These are phyloP conservation scores for Endocalyx cinctus DNA, from an alignment of 2,329 filamentous ascomycete genomes.

Conservation along the genomic window DNA sequence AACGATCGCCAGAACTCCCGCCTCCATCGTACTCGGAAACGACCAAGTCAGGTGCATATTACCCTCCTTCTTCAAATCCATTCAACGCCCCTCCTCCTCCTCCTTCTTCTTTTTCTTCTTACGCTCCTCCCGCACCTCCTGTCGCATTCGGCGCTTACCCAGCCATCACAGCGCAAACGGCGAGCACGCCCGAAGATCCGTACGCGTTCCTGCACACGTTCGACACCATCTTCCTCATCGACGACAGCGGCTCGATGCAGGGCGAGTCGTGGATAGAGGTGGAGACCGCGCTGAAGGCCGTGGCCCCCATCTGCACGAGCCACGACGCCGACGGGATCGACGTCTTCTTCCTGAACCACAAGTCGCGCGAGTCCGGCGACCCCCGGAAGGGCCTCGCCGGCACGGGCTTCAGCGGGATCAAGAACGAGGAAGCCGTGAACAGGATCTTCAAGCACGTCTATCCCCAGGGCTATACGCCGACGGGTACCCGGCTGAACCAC, in stretches of 20 bases:
- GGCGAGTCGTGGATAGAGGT: slow-evolving; percentile 75
- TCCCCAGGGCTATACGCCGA: slow-evolving; percentile 68
- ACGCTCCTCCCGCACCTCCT: no score
- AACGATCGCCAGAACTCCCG: no score
- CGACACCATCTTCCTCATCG: slow-evolving; percentile 86
- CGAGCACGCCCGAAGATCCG: slow-evolving; percentile 12
- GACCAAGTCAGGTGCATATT: no score
- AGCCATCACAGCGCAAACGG: slow-evolving; percentile 1
- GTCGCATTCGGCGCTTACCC: no score
- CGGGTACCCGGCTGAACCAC: slow-evolving; percentile 63
- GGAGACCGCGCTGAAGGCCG: slow-evolving; percentile 60
- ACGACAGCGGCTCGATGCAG: slow-evolving; percentile 86
- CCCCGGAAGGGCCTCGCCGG: slow-evolving; percentile 30
- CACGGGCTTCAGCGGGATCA: slow-evolving; percentile 62
- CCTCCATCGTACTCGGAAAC: no score
- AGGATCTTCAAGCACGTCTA: slow-evolving; percentile 65
- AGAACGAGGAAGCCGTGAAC: slow-evolving; percentile 50
- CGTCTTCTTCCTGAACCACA: slow-evolving; percentile 82
- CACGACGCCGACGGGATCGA: slow-evolving; percentile 85
- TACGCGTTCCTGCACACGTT: slow-evolving; percentile 68
- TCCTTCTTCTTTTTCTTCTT: no score
- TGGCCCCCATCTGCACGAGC: slow-evolving; percentile 75
- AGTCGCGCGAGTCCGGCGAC: slow-evolving; percentile 32
- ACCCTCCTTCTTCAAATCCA: no score
- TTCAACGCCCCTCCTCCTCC: no score